These are phyloP conservation scores for Blastobotrys terrestris DNA, from an alignment of 805 yeast species.

Conservation along the genomic window DNA sequence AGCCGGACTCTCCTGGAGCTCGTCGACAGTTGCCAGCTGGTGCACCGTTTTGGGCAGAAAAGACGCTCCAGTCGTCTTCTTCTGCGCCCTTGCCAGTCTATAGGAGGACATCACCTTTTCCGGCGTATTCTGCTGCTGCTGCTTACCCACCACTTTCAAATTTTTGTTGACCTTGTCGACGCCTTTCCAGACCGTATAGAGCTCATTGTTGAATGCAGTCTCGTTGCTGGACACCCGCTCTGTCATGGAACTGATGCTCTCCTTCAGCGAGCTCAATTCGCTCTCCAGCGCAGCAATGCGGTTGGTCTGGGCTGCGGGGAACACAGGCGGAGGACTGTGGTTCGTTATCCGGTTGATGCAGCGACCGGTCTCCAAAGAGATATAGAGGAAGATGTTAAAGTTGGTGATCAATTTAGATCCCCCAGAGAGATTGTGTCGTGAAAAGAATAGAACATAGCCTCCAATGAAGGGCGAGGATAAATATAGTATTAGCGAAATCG, in stretches of 20 bases:
- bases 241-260: conserved; percentile 1
- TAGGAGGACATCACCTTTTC: too few relatives aligned
- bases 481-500: conserved; percentile 10
- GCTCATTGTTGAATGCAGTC: conserved; percentile 8
- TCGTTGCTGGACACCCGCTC: conserved; percentile 9
- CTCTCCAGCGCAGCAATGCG: conserved; percentile 1
- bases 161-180: conserved; percentile 9
- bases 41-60: background rate
- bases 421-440: conserved; percentile 15
- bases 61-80: background rate
- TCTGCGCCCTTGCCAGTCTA: background rate
- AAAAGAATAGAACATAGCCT: conserved; percentile 13
- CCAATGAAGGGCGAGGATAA: conserved; percentile 19
- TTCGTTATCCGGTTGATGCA: conserved; percentile 13
- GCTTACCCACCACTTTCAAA: conserved; percentile 1
- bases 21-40: background rate
- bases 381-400: conserved; percentile 20
- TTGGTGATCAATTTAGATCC: conserved; percentile 17
- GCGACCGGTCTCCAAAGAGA: conserved; percentile 17
- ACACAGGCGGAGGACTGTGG: background rate
- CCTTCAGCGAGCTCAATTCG: conserved; percentile 4
- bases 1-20: background rate
- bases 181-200: conserved; percentile 11
- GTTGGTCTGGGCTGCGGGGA: background rate
- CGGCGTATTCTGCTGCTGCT: background rate